Evolutionary conservation across 1,284 basidiomycete species (phyloP), one percentile per base, ranked within the genome.

Genomic region (Cerioporus squamosus): DNA sequence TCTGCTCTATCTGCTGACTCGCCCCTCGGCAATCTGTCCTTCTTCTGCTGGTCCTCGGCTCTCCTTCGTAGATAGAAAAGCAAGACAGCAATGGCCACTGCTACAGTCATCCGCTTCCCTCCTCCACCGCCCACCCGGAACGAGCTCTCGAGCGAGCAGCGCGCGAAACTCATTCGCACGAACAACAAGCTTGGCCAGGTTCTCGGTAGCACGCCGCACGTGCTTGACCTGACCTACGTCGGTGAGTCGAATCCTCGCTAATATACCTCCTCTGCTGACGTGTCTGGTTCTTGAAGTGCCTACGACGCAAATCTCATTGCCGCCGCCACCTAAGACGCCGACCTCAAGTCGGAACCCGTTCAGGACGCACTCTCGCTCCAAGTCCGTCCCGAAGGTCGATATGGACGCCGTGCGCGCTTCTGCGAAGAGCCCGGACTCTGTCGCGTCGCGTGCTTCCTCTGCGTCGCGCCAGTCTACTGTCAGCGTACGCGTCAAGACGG

Each of bases 81-180:
- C 31, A 47, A 42, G 33, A 51, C 52, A n/a, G 20, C n/a, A 14
- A 68, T 70, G 66, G 59, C 67, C 44, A 17, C 51, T 24, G 50
- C 61, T 51, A 39, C 65, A 24, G 57, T 64, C 50, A 74, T 81
- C 55, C 76, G 80, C 17, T 85, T 79, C 66, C 83, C 84, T 18
- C 70, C 77, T 7, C 85, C 82, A 3, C 86, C 87, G 1, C 85
- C 85, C 0, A 88, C 87, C 20, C 80, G 74, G 31, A 88, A 89
- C 68, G 75, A 77, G 12, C 72, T 87, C 47, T 82, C 82, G 7
- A 66, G 77, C 9, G 68, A 75, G 26, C 82, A 88, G 68, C 82
- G 86, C 20, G 70, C 77, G 6, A 82, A 83, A 53, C 79, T 88
- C 24, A 69, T 86, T 51, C 81, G 83, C 36, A 81, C 82, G 17